Conservation (phyloP, 1,139 yeast species). For the Hyphopichia buzzinii region DNA sequence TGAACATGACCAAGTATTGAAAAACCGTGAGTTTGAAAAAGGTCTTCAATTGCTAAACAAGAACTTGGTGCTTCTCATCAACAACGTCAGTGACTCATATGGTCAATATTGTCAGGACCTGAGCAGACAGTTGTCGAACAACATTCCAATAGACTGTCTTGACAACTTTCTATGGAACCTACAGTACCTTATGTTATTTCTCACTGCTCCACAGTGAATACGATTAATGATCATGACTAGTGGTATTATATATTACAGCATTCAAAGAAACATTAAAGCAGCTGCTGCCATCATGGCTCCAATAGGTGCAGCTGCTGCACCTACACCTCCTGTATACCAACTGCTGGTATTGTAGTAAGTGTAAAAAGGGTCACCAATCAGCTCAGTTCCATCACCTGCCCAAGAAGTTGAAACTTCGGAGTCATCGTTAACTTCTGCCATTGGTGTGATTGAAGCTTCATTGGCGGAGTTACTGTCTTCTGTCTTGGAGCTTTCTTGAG, state of each 20-base stretch:
- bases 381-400: too few species aligned
- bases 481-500: too few species aligned
- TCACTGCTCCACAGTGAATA: slow-evolving; percentile 26
- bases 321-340: background rate
- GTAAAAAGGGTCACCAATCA: background rate
- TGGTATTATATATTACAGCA: background rate
- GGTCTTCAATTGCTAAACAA: slow-evolving; percentile 34
- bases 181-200: slow-evolving; percentile 34
- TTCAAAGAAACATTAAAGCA: background rate
- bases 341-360: background rate
- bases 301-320: background rate
- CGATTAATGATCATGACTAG: background rate
- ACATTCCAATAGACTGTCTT: slow-evolving; percentile 38
- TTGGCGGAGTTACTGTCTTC: too few species aligned
- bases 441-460: too few species aligned
- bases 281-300: background rate
- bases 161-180: slow-evolving; percentile 46
- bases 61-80: slow-evolving; percentile 27
- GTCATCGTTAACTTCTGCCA: too few species aligned
- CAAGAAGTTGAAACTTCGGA: too few species aligned
- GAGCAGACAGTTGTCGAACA: slow-evolving; percentile 12
- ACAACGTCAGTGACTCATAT: slow-evolving; percentile 20
- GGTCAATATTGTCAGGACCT: slow-evolving; percentile 13
- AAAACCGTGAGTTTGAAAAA: slow-evolving; percentile 31
- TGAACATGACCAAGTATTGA: slow-evolving; percentile 10